Conservation (phyloP, 441 rosid genomes). For the Populus hybrid region DNA sequence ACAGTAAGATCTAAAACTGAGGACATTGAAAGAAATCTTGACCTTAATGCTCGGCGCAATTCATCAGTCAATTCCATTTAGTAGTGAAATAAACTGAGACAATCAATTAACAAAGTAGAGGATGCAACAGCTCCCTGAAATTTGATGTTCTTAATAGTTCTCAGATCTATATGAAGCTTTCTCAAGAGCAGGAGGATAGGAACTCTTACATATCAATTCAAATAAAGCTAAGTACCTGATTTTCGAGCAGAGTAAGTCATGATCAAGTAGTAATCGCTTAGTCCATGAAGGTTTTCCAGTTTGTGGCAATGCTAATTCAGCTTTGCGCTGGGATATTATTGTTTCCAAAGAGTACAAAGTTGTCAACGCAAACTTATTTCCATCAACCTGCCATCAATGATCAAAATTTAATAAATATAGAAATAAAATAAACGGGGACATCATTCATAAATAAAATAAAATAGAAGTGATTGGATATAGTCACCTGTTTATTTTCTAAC, state of each 20-base stretch:
- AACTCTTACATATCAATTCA: background rate
- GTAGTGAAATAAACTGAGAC: background rate
- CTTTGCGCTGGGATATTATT: slow-evolving; percentile 50
- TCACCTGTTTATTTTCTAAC: slow-evolving; percentile 27
- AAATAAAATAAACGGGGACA: background rate
- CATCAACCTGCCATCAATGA: slow-evolving; percentile 40
- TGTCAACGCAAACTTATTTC: slow-evolving; percentile 50
- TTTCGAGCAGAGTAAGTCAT: slow-evolving; percentile 63
- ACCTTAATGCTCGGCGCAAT: background rate
- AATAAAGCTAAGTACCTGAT: slow-evolving; percentile 38
- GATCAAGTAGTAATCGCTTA: slow-evolving; percentile 43
- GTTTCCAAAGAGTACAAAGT: slow-evolving; percentile 69
- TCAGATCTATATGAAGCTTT: background rate
- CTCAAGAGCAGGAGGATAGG: no score
- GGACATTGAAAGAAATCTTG: background rate
- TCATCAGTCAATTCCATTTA: background rate
- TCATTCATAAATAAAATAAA: background rate
- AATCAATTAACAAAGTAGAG: background rate
- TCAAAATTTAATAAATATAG: background rate
- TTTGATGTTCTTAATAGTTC: background rate
- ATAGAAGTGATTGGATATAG: background rate
- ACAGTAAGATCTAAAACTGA: background rate
- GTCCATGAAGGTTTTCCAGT: slow-evolving; percentile 83
- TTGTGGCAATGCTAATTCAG: slow-evolving; percentile 47
- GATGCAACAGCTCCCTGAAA: no score